Conservation (phyloP, 2,329 filamentous ascomycete species). For the Graphiopsis chlorocephala region DNA sequence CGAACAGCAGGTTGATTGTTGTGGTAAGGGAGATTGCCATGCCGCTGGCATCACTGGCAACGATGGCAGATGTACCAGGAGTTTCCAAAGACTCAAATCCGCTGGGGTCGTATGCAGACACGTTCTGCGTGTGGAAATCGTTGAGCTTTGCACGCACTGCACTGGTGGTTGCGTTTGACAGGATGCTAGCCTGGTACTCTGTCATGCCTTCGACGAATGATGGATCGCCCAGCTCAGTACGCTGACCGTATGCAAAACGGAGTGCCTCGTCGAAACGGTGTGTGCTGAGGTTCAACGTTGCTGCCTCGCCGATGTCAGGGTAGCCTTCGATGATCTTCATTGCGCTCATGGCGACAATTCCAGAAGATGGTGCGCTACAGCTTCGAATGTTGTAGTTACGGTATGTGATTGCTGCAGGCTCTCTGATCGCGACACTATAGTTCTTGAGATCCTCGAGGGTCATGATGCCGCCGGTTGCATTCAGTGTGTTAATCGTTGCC, state of each 20-base stretch:
- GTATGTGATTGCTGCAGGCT: slow-evolving; percentile 54
- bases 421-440: slow-evolving; percentile 66
- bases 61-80: slow-evolving; percentile 71
- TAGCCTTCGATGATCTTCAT: slow-evolving; percentile 85
- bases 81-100: slow-evolving; percentile 65
- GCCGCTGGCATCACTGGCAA: slow-evolving; percentile 68
- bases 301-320: slow-evolving; percentile 56
- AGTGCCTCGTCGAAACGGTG: slow-evolving; percentile 87
- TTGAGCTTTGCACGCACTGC: slow-evolving; percentile 65
- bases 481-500: slow-evolving; percentile 68
- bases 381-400: slow-evolving; percentile 68
- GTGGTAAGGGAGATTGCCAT: slow-evolving; percentile 79
- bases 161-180: slow-evolving; percentile 59
- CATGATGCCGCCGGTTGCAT: slow-evolving; percentile 75
- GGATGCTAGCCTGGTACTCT: slow-evolving; percentile 64
- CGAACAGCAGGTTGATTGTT: slow-evolving; percentile 85
- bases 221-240: slow-evolving; percentile 80
- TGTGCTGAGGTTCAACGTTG: slow-evolving; percentile 63
- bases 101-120: slow-evolving; percentile 70
- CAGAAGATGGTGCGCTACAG: slow-evolving; percentile 73
- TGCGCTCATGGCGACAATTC: slow-evolving; percentile 69
- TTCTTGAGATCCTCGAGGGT: slow-evolving; percentile 72
- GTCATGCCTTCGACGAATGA: slow-evolving; percentile 64
- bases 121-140: slow-evolving; percentile 68
- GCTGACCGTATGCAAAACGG: slow-evolving; percentile 77